phyloP scores from a whole-genome alignment of 2,329 filamentous ascomycete species.

The Cercospora sp. region DNA sequence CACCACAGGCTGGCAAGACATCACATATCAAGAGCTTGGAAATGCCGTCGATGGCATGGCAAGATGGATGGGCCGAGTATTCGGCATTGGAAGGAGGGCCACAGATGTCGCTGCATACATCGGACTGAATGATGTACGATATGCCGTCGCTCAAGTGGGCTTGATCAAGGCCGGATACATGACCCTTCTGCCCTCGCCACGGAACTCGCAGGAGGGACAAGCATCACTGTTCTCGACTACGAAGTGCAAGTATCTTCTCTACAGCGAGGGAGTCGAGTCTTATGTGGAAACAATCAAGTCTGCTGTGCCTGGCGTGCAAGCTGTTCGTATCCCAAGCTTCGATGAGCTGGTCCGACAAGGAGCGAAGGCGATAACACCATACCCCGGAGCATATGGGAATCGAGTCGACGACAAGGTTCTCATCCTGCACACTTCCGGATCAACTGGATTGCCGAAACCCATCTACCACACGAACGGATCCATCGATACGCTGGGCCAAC shows the following conservation, averaged over 20 bases:
- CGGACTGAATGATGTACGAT: conserved; percentile 30
- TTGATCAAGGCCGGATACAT: conserved; percentile 32
- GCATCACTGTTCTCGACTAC: conserved; percentile 23
- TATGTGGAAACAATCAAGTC: conserved; percentile 25
- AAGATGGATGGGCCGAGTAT: conserved; percentile 22
- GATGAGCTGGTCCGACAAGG: conserved; percentile 21
- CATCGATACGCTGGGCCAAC: conserved; percentile 22
- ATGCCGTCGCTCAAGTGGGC: conserved; percentile 28
- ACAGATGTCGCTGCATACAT: conserved; percentile 31
- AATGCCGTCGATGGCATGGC: conserved; percentile 22
- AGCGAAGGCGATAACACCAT: neutral
- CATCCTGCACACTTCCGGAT: conserved; percentile 28
- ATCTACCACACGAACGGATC: conserved; percentile 24
- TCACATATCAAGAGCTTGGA: conserved; percentile 20
- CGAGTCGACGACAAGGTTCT: conserved; percentile 19
- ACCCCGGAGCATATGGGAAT: conserved; percentile 11
- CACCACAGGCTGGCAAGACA: conserved; percentile 22
- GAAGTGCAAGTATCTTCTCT: conserved; percentile 21
- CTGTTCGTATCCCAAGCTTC: conserved; percentile 20
- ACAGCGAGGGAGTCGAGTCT: conserved; percentile 22
- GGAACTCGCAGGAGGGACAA: conserved; percentile 25
- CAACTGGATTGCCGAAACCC: conserved; percentile 27
- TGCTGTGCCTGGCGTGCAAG: conserved; percentile 22
- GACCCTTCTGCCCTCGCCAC: conserved; percentile 22
- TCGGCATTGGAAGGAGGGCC: conserved; percentile 27